These are phyloP conservation scores for Metarhizium sp. DNA, from an alignment of 2,329 filamentous ascomycete genomes.

Conservation along the genomic window DNA sequence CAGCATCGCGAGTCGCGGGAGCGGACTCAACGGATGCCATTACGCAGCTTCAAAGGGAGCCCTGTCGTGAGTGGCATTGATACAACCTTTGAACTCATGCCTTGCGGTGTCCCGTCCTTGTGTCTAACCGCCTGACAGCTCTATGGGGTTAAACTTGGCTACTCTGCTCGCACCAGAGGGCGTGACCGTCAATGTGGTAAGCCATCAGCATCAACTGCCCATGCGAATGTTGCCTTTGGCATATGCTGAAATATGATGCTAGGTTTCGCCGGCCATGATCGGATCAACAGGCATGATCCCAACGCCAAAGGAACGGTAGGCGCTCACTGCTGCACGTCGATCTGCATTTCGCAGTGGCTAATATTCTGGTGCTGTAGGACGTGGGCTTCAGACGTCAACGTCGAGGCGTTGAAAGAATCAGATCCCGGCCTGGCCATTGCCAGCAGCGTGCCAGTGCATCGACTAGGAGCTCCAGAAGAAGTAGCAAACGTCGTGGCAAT, in stretches of 20 bases:
- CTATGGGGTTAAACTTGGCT: conserved; percentile 7
- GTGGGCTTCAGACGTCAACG: conserved; percentile 1
- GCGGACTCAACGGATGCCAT: conserved; percentile 7
- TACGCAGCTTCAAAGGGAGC: conserved; percentile 8
- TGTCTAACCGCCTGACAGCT: background rate
- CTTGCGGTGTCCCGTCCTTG: background rate
- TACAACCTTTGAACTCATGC: background rate
- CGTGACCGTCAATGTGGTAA: conserved; percentile 7
- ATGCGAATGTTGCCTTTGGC: background rate
- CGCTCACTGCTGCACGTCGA: background rate
- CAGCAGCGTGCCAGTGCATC: conserved; percentile 4
- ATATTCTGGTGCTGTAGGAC: background rate
- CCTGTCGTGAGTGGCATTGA: background rate
- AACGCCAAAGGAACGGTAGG: conserved; percentile 4
- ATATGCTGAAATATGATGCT: background rate
- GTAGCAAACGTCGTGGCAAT: conserved; percentile 7
- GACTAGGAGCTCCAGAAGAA: conserved; percentile 6
- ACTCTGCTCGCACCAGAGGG: conserved; percentile 5
- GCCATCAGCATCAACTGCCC: background rate
- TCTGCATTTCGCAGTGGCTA: background rate
- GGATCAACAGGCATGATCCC: conserved; percentile 9
- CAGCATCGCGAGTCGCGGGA: conserved; percentile 6
- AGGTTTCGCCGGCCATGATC: conserved; percentile 8
- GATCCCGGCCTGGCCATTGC: conserved; percentile 7
- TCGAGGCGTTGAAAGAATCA: background rate